Evolutionary conservation across 73 alveolate genomes (phyloP).

Genomic region (Effrenium voratum): DNA sequence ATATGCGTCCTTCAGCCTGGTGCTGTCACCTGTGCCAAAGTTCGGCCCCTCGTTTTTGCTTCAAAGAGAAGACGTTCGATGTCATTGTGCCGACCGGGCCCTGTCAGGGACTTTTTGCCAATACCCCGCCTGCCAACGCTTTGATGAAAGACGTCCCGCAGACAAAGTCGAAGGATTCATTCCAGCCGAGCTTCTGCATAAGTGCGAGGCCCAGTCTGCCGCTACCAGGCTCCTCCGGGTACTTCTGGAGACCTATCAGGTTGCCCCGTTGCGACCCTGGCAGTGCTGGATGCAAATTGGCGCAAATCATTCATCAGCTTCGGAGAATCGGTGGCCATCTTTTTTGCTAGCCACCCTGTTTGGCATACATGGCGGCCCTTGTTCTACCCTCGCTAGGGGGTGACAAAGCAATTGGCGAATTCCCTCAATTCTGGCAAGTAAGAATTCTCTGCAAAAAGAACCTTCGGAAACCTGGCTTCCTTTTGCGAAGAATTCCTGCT

Average conservation of each 20-base stretch:
- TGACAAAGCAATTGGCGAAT: no score
- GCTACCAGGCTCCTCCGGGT: neutral
- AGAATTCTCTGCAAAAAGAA: no score
- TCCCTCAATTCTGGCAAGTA: no score
- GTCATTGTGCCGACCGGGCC: neutral
- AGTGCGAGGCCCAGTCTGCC: neutral
- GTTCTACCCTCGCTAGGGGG: no score
- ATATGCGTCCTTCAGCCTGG: neutral
- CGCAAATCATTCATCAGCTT: no score
- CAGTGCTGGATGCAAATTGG: no score
- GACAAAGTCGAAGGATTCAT: neutral
- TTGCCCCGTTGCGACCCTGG: no score
- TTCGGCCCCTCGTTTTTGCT: neutral
- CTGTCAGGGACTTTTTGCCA: neutral
- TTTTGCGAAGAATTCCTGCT: no score
- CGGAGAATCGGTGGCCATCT: no score
- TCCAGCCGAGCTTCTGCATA: neutral
- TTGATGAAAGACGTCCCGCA: neutral
- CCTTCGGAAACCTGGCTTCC: no score
- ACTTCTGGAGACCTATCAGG: neutral
- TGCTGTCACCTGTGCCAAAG: neutral
- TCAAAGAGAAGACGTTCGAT: neutral
- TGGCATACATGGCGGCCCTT: no score
- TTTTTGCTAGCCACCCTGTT: no score
- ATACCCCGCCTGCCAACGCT: neutral